Base-by-base conservation (phyloP, 371 early-diverging fungal genomes). In the Syncephalastrum sp. region DNA sequence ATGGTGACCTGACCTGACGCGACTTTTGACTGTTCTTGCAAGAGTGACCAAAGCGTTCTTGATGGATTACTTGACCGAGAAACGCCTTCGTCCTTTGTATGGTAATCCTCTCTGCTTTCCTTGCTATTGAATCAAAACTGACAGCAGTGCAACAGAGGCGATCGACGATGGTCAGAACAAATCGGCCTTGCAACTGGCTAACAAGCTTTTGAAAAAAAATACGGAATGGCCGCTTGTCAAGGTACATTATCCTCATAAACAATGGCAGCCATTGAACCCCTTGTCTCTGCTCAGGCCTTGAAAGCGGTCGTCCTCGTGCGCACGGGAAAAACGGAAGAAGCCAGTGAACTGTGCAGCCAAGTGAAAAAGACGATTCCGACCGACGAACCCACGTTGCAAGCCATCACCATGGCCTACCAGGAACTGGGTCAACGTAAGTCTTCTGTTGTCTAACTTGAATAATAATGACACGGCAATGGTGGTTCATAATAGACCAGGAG, bases 291-390 rank as follows among this genome's bases (percentile, higher is more conserved):
- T 10, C 73, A 93, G 93, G 91, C 94, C 3, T 67, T 95, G 59
- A 94, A 94, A 73, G 89, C 93, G 1, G 80, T 91, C 44, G 82
- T 88, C 0, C 68, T 94, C 56, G 84, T 86, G 13, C 74, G 89
- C 16, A 69, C 77, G 1, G 93, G 91, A 15, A 81, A 81, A 49
- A 65, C 70, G 16, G 81, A 85, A 3, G 91, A 92, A 59, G 92
- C 92, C 0, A 54, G 81, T 38, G 71, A 73, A n/a, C 56, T 93
- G n/a, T 90, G 90, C 45, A 65, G 75, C 16, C 83, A 89, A 59
- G 82, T 96, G 13, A 83, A 85, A 53, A 80, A 81, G 49, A 63
- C 74, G 0, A 77, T 84, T 21, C 86, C 92, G 12, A 83, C 79
- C 3, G 94, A 92, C 59, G 84, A 86, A 29, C 70, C 87, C 19